Evolutionary conservation across 345 rosid genomes (phyloP), one percentile per base, ranked within the genome.

Genomic region (Bruguiera parviflora): DNA sequence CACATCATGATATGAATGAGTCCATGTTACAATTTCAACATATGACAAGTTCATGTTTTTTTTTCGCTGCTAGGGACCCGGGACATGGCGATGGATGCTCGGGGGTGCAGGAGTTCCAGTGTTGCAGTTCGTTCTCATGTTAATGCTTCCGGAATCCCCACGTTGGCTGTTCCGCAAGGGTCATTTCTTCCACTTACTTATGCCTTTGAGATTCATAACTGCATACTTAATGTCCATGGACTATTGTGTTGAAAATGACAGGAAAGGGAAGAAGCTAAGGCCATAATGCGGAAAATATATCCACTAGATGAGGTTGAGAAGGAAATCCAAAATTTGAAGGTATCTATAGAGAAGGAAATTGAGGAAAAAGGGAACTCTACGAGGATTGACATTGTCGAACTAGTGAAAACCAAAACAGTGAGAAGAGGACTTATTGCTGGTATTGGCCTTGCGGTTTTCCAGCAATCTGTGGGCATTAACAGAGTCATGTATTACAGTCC

Each of bases 61-160:
- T 24, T 66, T 28, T 27, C 25, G 68, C 51, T 39, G 67, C 4
- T 66, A 91, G 97, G 93, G 76, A 58, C 81, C 56, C 0, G 91
- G 95, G 61, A 86, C 96, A 0, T 93, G 98, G 98, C 82, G 97
- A 39, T 93, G 98, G 98, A 93, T 93, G 98, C 97, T 90, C 8
- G 97, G 98, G 24, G 75, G 90, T 59, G 97, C 97, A 2, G 92
- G 88, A 9, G 0, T 90, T 71, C 97, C 97, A 22, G 70, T 93
- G 43, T 21, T 90, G 60, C 98, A 93, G 82, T 89, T 93, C 76
- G 1, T 78, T 28, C 65, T 93, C 25, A 89, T 93, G 98, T 52
- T 86, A 47, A 39, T 79, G 18, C 97, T 93, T 61, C 98, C 97
- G 0, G 94, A 93, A 72, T 90, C 98, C 1, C 98, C 98, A 0